Percentiles rank a stretch among this genome's conserved stretches.
Conservation (phyloP, 2,329 filamentous ascomycete genomes). For the Pezicula carpinea region DNA sequence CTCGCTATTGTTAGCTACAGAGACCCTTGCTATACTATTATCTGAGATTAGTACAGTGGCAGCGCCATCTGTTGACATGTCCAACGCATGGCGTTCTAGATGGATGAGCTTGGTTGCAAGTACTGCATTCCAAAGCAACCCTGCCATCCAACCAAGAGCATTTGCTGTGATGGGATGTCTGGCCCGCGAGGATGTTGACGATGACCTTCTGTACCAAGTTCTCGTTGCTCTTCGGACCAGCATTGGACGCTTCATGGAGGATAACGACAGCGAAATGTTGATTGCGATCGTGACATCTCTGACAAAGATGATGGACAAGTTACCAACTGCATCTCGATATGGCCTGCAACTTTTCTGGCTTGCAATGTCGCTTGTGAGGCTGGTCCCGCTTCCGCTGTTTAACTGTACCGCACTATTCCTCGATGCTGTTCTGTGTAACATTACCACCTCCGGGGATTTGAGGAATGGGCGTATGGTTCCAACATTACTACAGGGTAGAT, state of each 20-base stretch:
- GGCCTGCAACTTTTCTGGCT: constrained; percentile 68
- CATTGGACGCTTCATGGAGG: constrained; percentile 59
- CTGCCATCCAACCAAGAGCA: constrained; percentile 63
- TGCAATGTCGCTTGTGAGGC: constrained; percentile 59
- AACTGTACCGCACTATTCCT: constrained; percentile 62
- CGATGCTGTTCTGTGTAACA: constrained; percentile 60
- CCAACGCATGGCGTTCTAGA: constrained; percentile 65
- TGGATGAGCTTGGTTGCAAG: constrained; percentile 73
- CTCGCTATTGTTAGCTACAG: constrained; percentile 40
- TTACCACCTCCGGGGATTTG: constrained; percentile 56
- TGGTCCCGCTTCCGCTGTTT: constrained; percentile 59
- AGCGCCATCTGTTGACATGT: constrained; percentile 58
- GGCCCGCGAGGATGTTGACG: constrained; percentile 66
- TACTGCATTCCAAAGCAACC: constrained; percentile 69
- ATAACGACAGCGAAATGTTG: constrained; percentile 62
- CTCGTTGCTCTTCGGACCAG: constrained; percentile 63
- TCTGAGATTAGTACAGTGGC: constrained; percentile 61
- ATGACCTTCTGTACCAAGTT: constrained; percentile 67
- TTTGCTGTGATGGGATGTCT: constrained; percentile 70
- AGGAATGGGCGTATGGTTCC: constrained; percentile 54
- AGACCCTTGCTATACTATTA: constrained; percentile 56
- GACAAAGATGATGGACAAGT: constrained; percentile 67
- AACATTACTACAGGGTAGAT: constrained; percentile 55
- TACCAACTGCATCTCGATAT: constrained; percentile 62
- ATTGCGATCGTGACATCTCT: constrained; percentile 62